A percentile compares a stretch with the other conserved stretches of the same genome.
Evolutionary conservation across 2,329 filamentous ascomycete species (phyloP).

Genomic region (Esteya vermicola): DNA sequence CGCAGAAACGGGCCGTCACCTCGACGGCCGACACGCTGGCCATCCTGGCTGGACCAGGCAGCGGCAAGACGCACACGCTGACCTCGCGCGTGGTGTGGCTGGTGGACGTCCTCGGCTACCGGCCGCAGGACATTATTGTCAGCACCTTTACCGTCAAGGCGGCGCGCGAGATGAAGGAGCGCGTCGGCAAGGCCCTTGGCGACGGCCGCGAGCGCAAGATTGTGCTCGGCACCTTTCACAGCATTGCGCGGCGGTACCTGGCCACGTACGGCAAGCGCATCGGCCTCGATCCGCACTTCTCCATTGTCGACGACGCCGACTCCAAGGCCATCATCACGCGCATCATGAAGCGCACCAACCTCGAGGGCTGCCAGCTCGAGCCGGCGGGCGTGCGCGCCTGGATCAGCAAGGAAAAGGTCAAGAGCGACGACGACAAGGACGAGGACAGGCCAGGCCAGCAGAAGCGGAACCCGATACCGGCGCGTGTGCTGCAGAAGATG

Average conservation of each 20-base stretch:
- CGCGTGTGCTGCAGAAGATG: conserved; percentile 40
- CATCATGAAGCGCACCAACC: conserved; percentile 61
- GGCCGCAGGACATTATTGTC: conserved; percentile 80
- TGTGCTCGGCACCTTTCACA: conserved; percentile 88
- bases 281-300: conserved; percentile 69
- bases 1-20: conserved; percentile 41
- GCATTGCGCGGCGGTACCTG: conserved; percentile 75
- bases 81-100: conserved; percentile 87
- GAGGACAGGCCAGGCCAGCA: conserved; percentile 3
- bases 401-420: conserved; percentile 57
- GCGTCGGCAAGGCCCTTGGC: conserved; percentile 71
- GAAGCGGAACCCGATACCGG: conserved; percentile 15
- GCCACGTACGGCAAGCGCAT: conserved; percentile 73
- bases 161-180: conserved; percentile 80
- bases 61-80: conserved; percentile 89
- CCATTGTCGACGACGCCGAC: conserved; percentile 78
- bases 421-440: conserved; percentile 25
- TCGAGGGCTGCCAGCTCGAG: conserved; percentile 50
- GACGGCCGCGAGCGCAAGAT: conserved; percentile 60
- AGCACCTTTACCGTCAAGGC: conserved; percentile 97
- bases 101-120: conserved; percentile 54
- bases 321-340: conserved; percentile 65
- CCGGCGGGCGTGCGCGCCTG: conserved; percentile 55
- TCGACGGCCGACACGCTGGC: conserved; percentile 42
- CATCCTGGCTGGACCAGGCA: conserved; percentile 53